phyloP scores from a whole-genome alignment of 1,284 basidiomycete genomes.

The Cronartium quercuum region DNA sequence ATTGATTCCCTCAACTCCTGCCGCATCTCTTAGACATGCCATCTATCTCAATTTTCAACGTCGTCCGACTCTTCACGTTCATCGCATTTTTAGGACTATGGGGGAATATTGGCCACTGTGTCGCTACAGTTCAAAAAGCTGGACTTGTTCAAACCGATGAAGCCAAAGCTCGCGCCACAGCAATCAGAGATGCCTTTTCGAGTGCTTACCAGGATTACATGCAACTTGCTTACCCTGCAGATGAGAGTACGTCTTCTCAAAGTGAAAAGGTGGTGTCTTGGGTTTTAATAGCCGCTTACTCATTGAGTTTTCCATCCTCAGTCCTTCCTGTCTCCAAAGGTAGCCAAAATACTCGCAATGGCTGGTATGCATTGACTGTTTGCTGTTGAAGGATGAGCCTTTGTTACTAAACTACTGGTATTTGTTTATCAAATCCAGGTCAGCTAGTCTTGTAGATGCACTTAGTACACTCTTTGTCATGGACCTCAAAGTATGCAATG shows the following conservation, averaged over 20 bases:
- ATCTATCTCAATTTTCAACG: neutral
- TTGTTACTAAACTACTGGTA: neutral
- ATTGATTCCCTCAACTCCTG: too few relatives aligned
- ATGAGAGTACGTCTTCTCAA: conserved; percentile 27
- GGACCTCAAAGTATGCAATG: conserved; percentile 13
- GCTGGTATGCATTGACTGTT: conserved; percentile 8
- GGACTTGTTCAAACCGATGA: conserved; percentile 22
- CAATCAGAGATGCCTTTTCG: conserved; percentile 9
- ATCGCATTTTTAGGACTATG: neutral
- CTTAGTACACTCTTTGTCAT: conserved; percentile 34
- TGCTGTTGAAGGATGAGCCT: neutral
- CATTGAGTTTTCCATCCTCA: neutral
- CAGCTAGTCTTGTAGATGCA: conserved; percentile 33
- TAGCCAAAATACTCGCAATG: conserved; percentile 27
- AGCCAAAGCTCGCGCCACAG: conserved; percentile 10
- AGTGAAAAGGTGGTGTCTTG: neutral
- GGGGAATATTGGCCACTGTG: neutral
- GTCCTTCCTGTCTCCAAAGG: conserved; percentile 24
- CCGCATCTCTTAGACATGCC: neutral
- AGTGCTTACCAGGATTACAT: conserved; percentile 34
- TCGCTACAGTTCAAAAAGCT: conserved; percentile 2
- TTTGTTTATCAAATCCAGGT: neutral
- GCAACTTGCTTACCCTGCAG: conserved; percentile 12
- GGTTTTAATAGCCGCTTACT: neutral
- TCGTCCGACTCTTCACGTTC: neutral